phyloP scores from a whole-genome alignment of 225 moss, liverwort and hornwort genomes.

The Bryoerythrophyllum caledonicum region DNA sequence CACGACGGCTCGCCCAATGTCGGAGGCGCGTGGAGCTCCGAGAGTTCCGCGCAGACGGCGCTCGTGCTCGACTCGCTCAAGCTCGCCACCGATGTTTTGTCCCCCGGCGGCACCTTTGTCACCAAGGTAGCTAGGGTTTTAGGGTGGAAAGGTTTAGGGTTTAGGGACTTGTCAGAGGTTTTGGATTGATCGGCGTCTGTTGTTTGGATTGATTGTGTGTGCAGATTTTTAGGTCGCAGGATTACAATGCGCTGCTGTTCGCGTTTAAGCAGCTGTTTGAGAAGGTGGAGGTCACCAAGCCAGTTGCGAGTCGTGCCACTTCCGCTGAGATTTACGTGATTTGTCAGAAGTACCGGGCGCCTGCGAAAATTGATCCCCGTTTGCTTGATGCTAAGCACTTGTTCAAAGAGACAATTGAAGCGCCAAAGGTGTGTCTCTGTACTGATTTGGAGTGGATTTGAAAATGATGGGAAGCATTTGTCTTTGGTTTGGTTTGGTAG shows the following conservation, averaged over 20 bases:
- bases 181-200: neutral
- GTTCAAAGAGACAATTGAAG: constrained; percentile 78
- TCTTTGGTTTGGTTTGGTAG: neutral
- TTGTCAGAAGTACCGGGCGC: constrained; percentile 86
- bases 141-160: neutral
- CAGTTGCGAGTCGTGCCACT: constrained; percentile 97
- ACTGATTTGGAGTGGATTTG: neutral
- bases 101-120: constrained; percentile 91
- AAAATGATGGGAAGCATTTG: neutral
- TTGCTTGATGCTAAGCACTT: constrained; percentile 88
- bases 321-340: constrained; percentile 97
- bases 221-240: constrained; percentile 97
- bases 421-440: constrained; percentile 61
- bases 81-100: constrained; percentile 82
- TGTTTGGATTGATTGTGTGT: neutral
- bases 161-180: neutral
- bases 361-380: constrained; percentile 94
- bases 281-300: constrained; percentile 98
- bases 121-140: constrained; percentile 61
- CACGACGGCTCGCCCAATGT: constrained; percentile 98
- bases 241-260: constrained; percentile 95
- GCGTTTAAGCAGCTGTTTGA: constrained; percentile 99
- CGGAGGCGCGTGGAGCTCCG: constrained; percentile 91
- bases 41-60: constrained; percentile 76
- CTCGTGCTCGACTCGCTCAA: constrained; percentile 90